Evolutionary conservation across 1,284 basidiomycete genomes (phyloP).

Genomic region (Anthracocystis walkeri): DNA sequence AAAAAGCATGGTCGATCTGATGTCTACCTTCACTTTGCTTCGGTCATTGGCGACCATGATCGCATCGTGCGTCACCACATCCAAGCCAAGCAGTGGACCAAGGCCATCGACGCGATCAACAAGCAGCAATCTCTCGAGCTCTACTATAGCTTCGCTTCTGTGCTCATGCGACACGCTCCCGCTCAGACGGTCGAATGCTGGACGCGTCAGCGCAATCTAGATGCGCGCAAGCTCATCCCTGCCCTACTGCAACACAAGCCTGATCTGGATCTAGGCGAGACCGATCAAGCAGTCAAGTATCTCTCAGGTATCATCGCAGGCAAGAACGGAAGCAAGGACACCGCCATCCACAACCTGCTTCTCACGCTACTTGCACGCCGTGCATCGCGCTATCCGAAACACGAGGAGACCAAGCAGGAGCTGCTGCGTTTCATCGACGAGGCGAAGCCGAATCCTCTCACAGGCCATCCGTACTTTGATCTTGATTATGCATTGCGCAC

Average conservation of each 20-base stretch:
- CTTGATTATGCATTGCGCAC: conserved; percentile 94
- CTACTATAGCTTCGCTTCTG: conserved; percentile 91
- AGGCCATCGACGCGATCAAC: conserved; percentile 87
- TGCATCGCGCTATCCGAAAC: conserved; percentile 25
- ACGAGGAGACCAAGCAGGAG: conserved; percentile 76
- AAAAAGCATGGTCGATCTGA: conserved; percentile 91
- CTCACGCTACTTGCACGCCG: conserved; percentile 82
- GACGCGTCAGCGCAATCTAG: conserved; percentile 82
- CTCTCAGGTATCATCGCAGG: conserved; percentile 83
- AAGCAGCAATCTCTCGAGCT: conserved; percentile 81
- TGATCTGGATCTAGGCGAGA: conserved; percentile 32
- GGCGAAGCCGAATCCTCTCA: conserved; percentile 81
- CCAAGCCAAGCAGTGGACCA: conserved; percentile 88
- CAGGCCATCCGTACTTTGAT: conserved; percentile 91
- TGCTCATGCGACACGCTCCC: conserved; percentile 86
- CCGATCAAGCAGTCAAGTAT: conserved; percentile 88
- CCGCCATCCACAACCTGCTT: conserved; percentile 92
- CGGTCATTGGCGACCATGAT: conserved; percentile 81
- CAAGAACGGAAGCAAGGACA: conserved; percentile 80
- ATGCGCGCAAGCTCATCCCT: conserved; percentile 87
- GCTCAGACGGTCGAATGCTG: conserved; percentile 91
- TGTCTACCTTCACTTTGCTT: conserved; percentile 90
- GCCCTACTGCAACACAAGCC: conserved; percentile 85
- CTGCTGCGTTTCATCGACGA: conserved; percentile 87
- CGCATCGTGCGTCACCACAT: conserved; percentile 94